Evolutionary conservation across 192 early-diverging fungal genomes (phyloP).

Genomic region (Gonapodya prolifera): DNA sequence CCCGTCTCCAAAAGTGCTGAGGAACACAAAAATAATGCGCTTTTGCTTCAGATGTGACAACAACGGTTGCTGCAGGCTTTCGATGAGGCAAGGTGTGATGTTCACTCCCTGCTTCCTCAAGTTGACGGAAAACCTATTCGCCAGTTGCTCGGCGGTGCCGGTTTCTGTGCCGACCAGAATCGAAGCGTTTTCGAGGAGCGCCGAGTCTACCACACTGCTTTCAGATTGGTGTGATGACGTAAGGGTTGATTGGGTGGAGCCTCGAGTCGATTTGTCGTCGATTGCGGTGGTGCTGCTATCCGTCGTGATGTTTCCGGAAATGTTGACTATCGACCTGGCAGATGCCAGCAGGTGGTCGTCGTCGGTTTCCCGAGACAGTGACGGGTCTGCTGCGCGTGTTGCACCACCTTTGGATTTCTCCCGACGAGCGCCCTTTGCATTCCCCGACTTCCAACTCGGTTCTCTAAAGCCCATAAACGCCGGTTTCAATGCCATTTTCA

Average conservation of each 20-base stretch:
- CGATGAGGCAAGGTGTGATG: neutral
- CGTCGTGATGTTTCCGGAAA: neutral
- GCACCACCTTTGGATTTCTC: neutral
- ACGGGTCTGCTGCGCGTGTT: neutral
- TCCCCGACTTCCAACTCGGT: neutral
- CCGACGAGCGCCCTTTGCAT: neutral
- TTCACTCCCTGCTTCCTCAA: neutral
- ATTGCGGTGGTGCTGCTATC: neutral
- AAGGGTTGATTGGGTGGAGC: neutral
- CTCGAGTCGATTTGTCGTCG: neutral
- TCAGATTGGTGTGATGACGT: neutral
- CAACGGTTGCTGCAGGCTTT: neutral
- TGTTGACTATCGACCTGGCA: neutral
- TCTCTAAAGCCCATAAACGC: neutral
- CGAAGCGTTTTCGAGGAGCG: neutral
- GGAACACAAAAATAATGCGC: neutral
- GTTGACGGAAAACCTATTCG: neutral
- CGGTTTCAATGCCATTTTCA: neutral
- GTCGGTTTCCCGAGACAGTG: too few relatives aligned
- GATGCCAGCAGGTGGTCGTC: neutral
- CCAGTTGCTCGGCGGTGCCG: neutral
- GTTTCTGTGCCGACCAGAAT: neutral
- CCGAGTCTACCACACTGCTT: neutral
- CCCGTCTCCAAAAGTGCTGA: neutral
- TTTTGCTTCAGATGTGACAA: neutral